Conservation (phyloP, 108 stramenopile genomes). For the Nitzschia sp. region DNA sequence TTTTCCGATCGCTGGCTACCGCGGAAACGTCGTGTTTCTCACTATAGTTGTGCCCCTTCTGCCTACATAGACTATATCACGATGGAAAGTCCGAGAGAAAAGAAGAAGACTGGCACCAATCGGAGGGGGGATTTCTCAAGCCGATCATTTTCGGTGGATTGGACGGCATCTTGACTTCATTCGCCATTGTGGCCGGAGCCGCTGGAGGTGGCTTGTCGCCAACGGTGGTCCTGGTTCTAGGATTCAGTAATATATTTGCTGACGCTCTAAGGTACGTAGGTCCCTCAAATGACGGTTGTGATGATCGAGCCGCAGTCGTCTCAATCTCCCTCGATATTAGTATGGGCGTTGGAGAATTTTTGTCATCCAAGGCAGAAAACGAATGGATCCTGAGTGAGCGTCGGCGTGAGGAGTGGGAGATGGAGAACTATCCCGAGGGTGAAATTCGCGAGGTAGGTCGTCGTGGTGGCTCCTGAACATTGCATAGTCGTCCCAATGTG, state of each 20-base stretch:
- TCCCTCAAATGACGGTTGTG: no score
- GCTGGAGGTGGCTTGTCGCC: conserved; percentile 87
- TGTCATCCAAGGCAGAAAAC: conserved; percentile 94
- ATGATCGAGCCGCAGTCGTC: not conserved
- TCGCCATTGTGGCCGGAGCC: conserved; percentile 97
- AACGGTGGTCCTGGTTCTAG: conserved; percentile 92
- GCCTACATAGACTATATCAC: conserved; percentile 54
- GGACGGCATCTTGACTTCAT: conserved; percentile 97
- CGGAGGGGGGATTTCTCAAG: conserved; percentile 80
- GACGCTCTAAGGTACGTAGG: conserved; percentile 78
- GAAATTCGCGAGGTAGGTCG: conserved; percentile 77
- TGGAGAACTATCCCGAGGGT: conserved; percentile 93
- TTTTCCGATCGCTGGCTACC: not conserved
- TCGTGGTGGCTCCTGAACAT: not conserved
- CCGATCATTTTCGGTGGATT: conserved; percentile 96
- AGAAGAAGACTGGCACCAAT: conserved; percentile 71
- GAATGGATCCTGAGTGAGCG: conserved; percentile 94
- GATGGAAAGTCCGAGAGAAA: conserved; percentile 40
- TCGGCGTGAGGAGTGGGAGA: conserved; percentile 92
- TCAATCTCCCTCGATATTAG: not conserved
- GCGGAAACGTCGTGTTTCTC: not conserved
- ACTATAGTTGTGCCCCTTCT: not conserved
- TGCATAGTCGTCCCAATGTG: not conserved
- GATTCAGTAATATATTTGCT: conserved; percentile 96
- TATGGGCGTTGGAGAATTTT: conserved; percentile 98